phyloP scores from a whole-genome alignment of 2,329 filamentous ascomycete species.

The Phaeoacremonium minimum region DNA sequence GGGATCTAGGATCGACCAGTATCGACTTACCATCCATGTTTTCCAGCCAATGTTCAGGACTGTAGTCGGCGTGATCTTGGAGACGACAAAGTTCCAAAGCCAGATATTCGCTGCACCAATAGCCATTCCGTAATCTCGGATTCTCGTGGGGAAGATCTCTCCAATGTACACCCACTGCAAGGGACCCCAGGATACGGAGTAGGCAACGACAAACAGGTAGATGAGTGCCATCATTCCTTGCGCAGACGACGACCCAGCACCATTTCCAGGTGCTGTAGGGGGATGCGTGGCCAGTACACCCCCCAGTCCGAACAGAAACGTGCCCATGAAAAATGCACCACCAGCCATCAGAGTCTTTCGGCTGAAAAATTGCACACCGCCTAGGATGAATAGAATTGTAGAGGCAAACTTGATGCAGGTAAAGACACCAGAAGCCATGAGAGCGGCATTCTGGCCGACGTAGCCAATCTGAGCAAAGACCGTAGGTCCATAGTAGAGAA shows the following conservation, averaged over 20 bases:
- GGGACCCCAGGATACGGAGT: constrained; percentile 48
- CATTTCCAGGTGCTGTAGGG: constrained; percentile 25
- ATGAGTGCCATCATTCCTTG: constrained; percentile 26
- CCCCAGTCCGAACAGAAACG: constrained; percentile 37
- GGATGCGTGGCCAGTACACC: constrained; percentile 38
- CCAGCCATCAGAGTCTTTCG: constrained; percentile 35
- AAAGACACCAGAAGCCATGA: constrained; percentile 9
- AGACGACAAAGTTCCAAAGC: constrained; percentile 47
- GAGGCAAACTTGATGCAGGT: background rate
- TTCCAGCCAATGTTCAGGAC: constrained; percentile 40
- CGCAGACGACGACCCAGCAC: background rate
- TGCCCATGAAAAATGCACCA: constrained; percentile 41
- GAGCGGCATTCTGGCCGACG: constrained; percentile 6
- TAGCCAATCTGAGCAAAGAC: constrained; percentile 12
- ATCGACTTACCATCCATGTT: constrained; percentile 22
- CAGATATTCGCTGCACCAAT: constrained; percentile 45
- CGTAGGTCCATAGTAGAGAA: constrained; percentile 15
- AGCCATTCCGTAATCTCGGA: constrained; percentile 45
- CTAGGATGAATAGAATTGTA: background rate
- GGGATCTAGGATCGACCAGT: background rate
- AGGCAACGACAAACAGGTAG: constrained; percentile 45
- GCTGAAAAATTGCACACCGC: background rate
- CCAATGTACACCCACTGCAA: constrained; percentile 46
- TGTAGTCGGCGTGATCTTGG: constrained; percentile 41
- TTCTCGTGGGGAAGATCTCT: constrained; percentile 45